A percentile compares a stretch with the other conserved stretches of the same genome.
Evolutionary conservation across 495 filamentous ascomycete species (phyloP).

Genomic region (Tuber borchii): DNA sequence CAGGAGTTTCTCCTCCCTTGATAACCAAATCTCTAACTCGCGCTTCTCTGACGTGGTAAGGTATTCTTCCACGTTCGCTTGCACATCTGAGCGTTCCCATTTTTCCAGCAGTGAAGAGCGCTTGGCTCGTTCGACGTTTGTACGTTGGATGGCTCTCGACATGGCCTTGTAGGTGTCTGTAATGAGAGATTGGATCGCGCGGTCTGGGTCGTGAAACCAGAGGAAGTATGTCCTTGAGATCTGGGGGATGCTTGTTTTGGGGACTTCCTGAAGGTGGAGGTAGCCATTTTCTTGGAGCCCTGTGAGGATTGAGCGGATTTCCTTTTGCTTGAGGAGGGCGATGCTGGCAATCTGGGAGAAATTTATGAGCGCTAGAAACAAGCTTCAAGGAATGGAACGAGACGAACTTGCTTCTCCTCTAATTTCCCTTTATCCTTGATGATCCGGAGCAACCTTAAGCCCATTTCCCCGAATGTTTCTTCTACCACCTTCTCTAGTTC

Average conservation of each 20-base stretch:
- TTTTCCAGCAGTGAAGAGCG: constrained; percentile 64
- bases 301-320: constrained; percentile 71
- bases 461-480: constrained; percentile 65
- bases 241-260: constrained; percentile 68
- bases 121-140: constrained; percentile 62
- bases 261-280: constrained; percentile 85
- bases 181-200: constrained; percentile 58
- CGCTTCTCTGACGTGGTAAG: constrained; percentile 62
- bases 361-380: constrained; percentile 10
- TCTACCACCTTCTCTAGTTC: constrained; percentile 74
- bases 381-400: neutral
- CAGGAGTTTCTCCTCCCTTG: constrained; percentile 66
- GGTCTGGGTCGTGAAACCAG: constrained; percentile 78
- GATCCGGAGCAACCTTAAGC: constrained; percentile 70
- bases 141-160: constrained; percentile 72
- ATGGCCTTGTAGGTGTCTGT: constrained; percentile 81
- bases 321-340: constrained; percentile 68
- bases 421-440: constrained; percentile 79
- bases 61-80: constrained; percentile 69
- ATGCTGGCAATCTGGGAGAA: constrained; percentile 53
- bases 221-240: constrained; percentile 75
- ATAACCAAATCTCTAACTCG: constrained; percentile 59
- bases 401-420: constrained; percentile 66
- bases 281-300: constrained; percentile 76
- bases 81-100: constrained; percentile 72